Evolutionary conservation across 306 rosid species (phyloP), one percentile per base, ranked within the genome.

Genomic region (Sphenostylis stenocarpa): DNA sequence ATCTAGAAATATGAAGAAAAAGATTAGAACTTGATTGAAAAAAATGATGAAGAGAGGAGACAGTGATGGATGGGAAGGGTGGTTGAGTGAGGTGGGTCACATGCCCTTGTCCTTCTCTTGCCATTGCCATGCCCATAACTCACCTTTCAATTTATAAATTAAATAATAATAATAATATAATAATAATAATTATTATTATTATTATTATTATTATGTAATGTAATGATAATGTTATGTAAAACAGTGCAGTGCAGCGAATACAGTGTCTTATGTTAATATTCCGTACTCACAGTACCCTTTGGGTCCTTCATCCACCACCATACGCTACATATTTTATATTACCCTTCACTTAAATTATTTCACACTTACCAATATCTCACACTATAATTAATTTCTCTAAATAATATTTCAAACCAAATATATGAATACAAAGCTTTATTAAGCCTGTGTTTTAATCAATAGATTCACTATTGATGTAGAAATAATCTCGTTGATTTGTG

Each of bases 241-340:
- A 9, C 13, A 36, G 3, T 36, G 41, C 9, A 9, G 11, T 36
- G 41, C 26, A 9, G 39, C 44, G 12, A 24, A 5, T 11, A 26
- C 63, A 29, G 8, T 49, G 58, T 56, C 76, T 55, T 20, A 38
- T 66, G 41, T 45, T 21, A 53, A 31, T 21, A 44, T 53, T 68
- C 85, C 88, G 88, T 85, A 85, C 88, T 64, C 19, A 38, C 8
- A 7, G 83, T 83, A 72, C 79, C 79, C 71, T 19, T 55, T 0
- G 0, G 17, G 21, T 57, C 68, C 56, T 41, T 8, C 9, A 2
- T 2, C 14, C 5, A 77, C 13, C 15, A 38, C 28, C 67, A 29
- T 65, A 2, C 19, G 17, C 11, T 14, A 77, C 13, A 24, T 16
- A 15, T n/a, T 14, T 20, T 63, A 8, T 7, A 16, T 47, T 41